Percentiles rank a stretch among this genome's conserved stretches.
Conservation (phyloP, 2,329 filamentous ascomycete species). For the Lecanosticta acicola region DNA sequence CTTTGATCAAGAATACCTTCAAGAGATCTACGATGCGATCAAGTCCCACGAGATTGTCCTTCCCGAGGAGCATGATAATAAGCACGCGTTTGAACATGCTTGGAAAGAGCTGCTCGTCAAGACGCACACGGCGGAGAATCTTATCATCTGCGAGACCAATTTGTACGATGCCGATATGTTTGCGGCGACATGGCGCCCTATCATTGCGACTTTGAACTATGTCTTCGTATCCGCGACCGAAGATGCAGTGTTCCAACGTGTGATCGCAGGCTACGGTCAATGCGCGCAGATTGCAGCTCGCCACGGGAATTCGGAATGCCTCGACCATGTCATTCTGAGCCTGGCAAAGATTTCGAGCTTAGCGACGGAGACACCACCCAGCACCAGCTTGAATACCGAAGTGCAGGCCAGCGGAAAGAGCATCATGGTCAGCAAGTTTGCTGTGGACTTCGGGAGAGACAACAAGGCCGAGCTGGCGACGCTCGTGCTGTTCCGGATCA, state of each 20-base stretch:
- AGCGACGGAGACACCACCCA: conserved; percentile 67
- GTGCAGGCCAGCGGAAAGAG: conserved; percentile 80
- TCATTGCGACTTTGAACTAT: conserved; percentile 90
- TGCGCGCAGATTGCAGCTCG: conserved; percentile 87
- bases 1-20: conserved; percentile 76
- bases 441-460: conserved; percentile 89
- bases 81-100: conserved; percentile 92
- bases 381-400: conserved; percentile 87
- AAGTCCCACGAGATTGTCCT: conserved; percentile 91
- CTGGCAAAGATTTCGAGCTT: conserved; percentile 87
- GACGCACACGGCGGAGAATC: conserved; percentile 65
- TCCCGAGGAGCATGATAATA: conserved; percentile 94
- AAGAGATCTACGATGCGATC: conserved; percentile 86
- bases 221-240: conserved; percentile 99
- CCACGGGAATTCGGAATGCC: conserved; percentile 74
- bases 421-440: conserved; percentile 97
- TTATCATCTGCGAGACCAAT: conserved; percentile 81
- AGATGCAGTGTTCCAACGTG: conserved; percentile 86
- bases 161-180: conserved; percentile 98
- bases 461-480: conserved; percentile 91
- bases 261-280: conserved; percentile 92
- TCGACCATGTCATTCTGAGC: conserved; percentile 89
- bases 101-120: conserved; percentile 94
- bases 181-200: conserved; percentile 87
- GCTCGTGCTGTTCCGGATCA: conserved; percentile 88